A percentile compares a stretch with the other conserved stretches of the same genome.
Conservation (phyloP, 805 yeast species). For the Pichia eremophila region DNA sequence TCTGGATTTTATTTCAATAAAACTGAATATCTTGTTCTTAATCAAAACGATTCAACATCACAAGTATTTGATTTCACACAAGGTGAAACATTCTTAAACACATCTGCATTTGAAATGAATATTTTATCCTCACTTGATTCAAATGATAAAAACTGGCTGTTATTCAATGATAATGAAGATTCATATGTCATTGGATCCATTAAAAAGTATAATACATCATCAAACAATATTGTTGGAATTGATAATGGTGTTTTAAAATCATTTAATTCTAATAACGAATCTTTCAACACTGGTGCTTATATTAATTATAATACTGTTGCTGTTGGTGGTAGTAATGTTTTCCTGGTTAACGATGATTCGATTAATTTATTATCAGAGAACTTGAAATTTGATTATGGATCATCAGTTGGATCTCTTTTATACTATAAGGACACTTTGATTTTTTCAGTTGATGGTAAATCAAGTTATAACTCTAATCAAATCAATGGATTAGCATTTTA, state of each 20-base stretch:
- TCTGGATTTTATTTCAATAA: slow-evolving; percentile 26
- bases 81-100: slow-evolving; percentile 27
- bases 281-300: slow-evolving; percentile 27
- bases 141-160: background rate
- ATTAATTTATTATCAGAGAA: slow-evolving; percentile 1
- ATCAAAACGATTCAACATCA: slow-evolving; percentile 13
- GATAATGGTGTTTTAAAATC: slow-evolving; percentile 1
- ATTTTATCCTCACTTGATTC: slow-evolving; percentile 18
- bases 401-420: slow-evolving; percentile 22
- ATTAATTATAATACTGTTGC: slow-evolving; percentile 42
- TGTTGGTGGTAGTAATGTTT: slow-evolving; percentile 43
- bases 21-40: slow-evolving; percentile 34
- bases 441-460: slow-evolving; percentile 37
- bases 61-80: slow-evolving; percentile 35
- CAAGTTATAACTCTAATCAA: slow-evolving; percentile 14
- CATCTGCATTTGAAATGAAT: slow-evolving; percentile 24
- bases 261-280: background rate
- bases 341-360: slow-evolving; percentile 2
- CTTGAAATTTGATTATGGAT: slow-evolving; percentile 14
- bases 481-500: slow-evolving; percentile 44
- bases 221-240: slow-evolving; percentile 12
- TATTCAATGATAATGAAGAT: background rate
- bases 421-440: slow-evolving; percentile 32
- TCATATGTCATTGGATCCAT: slow-evolving; percentile 16
- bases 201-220: slow-evolving; percentile 12